Conservation (phyloP, 306 rosid species). For the Senna tora region DNA sequence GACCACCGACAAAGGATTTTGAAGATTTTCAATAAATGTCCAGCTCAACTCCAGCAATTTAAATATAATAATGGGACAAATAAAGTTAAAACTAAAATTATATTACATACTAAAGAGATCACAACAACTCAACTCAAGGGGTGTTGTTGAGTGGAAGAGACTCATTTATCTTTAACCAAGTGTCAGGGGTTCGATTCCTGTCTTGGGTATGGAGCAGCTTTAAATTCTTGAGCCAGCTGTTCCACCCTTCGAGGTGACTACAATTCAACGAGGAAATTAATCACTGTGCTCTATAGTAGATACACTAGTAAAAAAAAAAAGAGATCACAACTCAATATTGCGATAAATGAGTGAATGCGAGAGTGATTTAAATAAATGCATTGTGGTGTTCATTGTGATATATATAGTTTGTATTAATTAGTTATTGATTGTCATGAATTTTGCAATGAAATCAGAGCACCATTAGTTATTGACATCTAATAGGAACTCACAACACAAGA, state of each 20-base stretch:
- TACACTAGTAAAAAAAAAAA: too few species aligned
- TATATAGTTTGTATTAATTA: neutral
- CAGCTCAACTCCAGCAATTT: neutral
- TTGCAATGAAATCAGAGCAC: neutral
- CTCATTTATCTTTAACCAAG: too few species aligned
- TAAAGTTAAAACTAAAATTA: too few species aligned
- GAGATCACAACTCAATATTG: neutral
- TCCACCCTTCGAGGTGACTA: too few species aligned
- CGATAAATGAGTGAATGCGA: neutral
- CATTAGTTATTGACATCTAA: neutral
- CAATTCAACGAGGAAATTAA: too few species aligned
- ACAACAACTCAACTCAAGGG: too few species aligned
- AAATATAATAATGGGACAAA: neutral
- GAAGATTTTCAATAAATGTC: conserved; percentile 3
- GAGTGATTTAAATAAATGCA: neutral
- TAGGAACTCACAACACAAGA: neutral
- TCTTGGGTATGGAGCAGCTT: too few species aligned
- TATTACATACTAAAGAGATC: too few species aligned
- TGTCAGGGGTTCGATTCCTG: too few species aligned
- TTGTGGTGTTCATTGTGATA: neutral
- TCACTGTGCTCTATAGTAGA: too few species aligned
- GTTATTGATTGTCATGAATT: neutral
- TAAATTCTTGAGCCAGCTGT: too few species aligned
- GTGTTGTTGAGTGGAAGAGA: too few species aligned
- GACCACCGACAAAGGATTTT: conserved; percentile 6